Evolutionary conservation across 2,329 filamentous ascomycete genomes (phyloP), one percentile per base, ranked within the genome.

Genomic region (Zarea fungicola): DNA sequence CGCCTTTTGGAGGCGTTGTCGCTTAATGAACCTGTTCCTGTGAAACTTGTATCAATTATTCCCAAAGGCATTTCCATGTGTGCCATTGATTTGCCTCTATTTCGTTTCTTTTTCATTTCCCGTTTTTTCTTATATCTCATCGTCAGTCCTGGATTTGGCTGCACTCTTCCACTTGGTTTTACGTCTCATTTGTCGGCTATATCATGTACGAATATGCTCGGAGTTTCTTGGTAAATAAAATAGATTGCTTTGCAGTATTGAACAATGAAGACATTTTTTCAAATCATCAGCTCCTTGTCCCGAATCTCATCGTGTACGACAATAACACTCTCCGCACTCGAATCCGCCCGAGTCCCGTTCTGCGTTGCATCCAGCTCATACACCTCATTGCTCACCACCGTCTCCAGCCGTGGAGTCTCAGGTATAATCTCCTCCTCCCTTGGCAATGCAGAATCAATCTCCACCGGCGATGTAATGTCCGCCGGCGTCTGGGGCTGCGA

Each of bases 1-100:
- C 85, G 40, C 85, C 89, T 1, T 89, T 89, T 70, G 84, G 82
- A 6, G 77, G 83, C 6, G 77, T 75, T 6, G 66, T 81, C 50
- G 74, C 69, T 53, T 80, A 52, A 58, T 11, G 34, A 42, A 42
- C 10, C 11, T 25, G 7, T 25, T 13, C 28, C 29, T 13, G 6
- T 14, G 25, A 25, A 32, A 39, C n/a, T 34, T 35, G 45, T 26
- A 28, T 35, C 8, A 36, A 18, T 39, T 39, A 23, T 46, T 31
- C 11, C 7, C 23, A 29, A 40, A 37, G 21, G 10, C 10, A 2
- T 37, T 37, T 37, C 37, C n/a, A 45, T 29, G 23, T n/a, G 14
- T 47, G 18, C 19, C 40, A 39, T 29, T 34, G 26, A 48, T 44
- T 22, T 42, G 46, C 40, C 39, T 49, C 60, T 53, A 5, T 52